phyloP scores from a whole-genome alignment of 306 rosid genomes.

The Lathyrus tuberosus region DNA sequence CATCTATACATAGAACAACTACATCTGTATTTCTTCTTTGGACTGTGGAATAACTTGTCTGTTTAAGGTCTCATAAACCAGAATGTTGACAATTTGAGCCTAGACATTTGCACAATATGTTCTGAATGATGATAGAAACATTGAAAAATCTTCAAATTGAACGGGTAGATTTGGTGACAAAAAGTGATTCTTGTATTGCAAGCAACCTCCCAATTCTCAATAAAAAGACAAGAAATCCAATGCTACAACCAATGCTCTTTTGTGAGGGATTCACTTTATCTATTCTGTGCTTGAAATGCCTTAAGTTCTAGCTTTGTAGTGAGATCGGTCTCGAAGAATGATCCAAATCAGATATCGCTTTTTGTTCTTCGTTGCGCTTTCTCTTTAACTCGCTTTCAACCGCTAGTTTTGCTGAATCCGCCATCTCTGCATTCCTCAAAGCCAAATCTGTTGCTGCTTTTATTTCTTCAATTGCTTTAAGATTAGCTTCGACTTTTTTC shows the following conservation, averaged over 20 bases:
- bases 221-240: conserved; percentile 11
- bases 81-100: conserved; percentile 34
- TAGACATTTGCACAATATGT: conserved; percentile 13
- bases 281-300: no score
- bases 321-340: conserved; percentile 35
- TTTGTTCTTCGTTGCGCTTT: conserved; percentile 66
- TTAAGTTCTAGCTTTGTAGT: conserved; percentile 11
- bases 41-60: conserved; percentile 10
- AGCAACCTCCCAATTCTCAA: conserved; percentile 27
- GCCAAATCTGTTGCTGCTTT: conserved; percentile 82
- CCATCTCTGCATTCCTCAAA: conserved; percentile 74
- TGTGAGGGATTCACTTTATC: neutral
- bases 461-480: conserved; percentile 79
- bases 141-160: neutral
- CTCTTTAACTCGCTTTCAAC: conserved; percentile 69
- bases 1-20: conserved; percentile 11
- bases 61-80: conserved; percentile 16
- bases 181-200: conserved; percentile 28
- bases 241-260: conserved; percentile 1
- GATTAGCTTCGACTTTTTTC: conserved; percentile 64
- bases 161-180: neutral
- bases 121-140: conserved; percentile 10
- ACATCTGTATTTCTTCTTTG: conserved; percentile 12
- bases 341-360: conserved; percentile 2
- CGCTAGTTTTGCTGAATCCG: conserved; percentile 67